phyloP scores from a whole-genome alignment of 345 rosid species.

The Salix purpurea region DNA sequence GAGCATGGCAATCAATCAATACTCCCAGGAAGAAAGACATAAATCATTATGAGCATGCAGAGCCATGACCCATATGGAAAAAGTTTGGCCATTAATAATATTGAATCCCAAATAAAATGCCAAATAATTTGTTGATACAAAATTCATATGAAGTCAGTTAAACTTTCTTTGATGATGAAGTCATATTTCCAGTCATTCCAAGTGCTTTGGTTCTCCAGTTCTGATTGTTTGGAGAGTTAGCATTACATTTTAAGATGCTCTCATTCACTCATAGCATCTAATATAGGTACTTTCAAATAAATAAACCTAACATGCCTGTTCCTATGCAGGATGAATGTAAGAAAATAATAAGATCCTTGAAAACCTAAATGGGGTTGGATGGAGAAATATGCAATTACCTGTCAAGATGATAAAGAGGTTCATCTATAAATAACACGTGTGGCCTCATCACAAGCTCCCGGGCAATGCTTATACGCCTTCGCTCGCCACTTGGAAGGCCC shows the following conservation, averaged over 20 bases:
- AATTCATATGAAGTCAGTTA: not conserved
- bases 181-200: not conserved
- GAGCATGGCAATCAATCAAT: not conserved
- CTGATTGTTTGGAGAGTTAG: not conserved
- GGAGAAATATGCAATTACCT: constrained; percentile 38
- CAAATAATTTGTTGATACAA: not conserved
- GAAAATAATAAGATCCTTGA: not conserved
- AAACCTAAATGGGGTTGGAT: not conserved
- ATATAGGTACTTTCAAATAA: not conserved
- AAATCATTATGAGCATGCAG: not conserved
- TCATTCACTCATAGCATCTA: not conserved
- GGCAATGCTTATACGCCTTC: constrained; percentile 96
- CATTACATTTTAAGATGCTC: not conserved
- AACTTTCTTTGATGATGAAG: not conserved
- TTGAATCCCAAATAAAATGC: not conserved
- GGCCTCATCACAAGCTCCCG: constrained; percentile 98
- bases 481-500: constrained; percentile 86
- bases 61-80: not conserved
- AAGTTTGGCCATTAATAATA: not conserved
- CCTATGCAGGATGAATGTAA: not conserved
- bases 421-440: constrained; percentile 80
- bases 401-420: constrained; percentile 97
- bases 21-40: not conserved
- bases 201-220: not conserved
- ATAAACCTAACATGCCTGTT: not conserved